Base-by-base conservation (phyloP, 257 asterid genomes). In the Ocimum tenuiflorum region DNA sequence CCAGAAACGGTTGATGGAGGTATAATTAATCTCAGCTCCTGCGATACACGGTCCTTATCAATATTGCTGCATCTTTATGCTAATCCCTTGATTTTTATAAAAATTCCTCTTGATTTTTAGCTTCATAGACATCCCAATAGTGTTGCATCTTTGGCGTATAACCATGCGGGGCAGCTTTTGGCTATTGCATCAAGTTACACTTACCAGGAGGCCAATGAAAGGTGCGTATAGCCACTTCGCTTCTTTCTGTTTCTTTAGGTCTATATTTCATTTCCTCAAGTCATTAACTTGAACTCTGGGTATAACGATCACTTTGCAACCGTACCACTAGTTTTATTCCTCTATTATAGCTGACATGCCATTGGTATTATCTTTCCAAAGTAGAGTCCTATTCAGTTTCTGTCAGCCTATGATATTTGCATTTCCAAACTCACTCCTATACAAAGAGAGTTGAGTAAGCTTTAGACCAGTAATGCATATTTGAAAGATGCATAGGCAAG, bases 121-220 rank as follows among this genome's bases (percentile, higher is more conserved):
- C 64, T 87, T 72, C 91, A 90, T 38, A 76, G 74, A 68, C 80
- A 69, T 68, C 83, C 91, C 22, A 85, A 78, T 35, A 78, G 89
- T 22, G 72, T 85, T 42, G 88, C 88, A 52, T 87, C 96, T 0
- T 57, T 92, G 80, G 88, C 95, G 43, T 92, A 87, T 71, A 92
- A 86, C 80, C 81, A 77, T 35, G 75, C 73, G 18, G 99, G 96
- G 39, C 71, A 73, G 60, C 73, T 92, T 36, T 75, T 92, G 76
- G 97, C 94, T 3, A 81, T 89, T 42, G 95, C 97, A 71, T 85
- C 95, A 55, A 80, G 95, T 77, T 67, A 72, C 68, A 77, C 95
- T 19, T 84, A 81, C 81, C 95, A 89, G 77, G 96, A 92, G 77
- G 89, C 88, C 38, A 78, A 73, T 43, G 89, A 85, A 82, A 87